phyloP scores from a whole-genome alignment of 78 protist genomes.

The Salpingoeca rosetta region DNA sequence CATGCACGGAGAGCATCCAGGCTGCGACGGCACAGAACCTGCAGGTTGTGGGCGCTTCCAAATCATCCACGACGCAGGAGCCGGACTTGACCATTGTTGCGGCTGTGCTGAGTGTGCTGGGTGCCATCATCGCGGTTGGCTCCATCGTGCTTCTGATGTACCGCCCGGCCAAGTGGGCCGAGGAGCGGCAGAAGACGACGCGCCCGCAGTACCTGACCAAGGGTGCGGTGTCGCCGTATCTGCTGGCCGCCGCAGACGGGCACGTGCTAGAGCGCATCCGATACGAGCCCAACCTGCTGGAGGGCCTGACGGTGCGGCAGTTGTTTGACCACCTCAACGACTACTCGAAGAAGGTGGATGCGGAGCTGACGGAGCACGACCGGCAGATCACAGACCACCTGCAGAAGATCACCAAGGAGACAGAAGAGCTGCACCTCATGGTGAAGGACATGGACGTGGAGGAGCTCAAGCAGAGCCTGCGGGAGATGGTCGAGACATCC shows the following conservation, averaged over 20 bases:
- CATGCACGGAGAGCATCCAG: conserved; percentile 10
- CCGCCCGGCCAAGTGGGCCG: conserved; percentile 1
- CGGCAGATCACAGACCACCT: conserved; percentile 6
- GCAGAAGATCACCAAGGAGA: conserved; percentile 24
- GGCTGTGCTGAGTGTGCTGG: not conserved
- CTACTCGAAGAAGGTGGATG: conserved; percentile 22
- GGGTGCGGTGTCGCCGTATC: not conserved
- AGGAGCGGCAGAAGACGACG: not conserved
- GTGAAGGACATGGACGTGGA: not conserved
- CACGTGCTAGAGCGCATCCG: not conserved
- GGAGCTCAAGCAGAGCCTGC: not conserved
- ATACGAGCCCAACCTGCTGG: conserved; percentile 11
- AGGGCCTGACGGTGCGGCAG: conserved; percentile 33
- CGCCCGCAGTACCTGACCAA: not conserved
- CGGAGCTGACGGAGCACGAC: conserved; percentile 22
- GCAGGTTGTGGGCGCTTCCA: not conserved
- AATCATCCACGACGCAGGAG: not conserved
- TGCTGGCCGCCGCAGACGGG: not conserved
- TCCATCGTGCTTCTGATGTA: not conserved
- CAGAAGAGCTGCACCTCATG: conserved; percentile 25
- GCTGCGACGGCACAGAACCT: conserved; percentile 5
- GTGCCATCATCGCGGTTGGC: not conserved
- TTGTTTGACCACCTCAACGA: conserved; percentile 49
- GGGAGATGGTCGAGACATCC: not conserved
- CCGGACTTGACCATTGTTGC: conserved; percentile 35